Evolutionary conservation across 306 rosid species (phyloP), one percentile per base, ranked within the genome.

Genomic region (Dalbergia oliveri): DNA sequence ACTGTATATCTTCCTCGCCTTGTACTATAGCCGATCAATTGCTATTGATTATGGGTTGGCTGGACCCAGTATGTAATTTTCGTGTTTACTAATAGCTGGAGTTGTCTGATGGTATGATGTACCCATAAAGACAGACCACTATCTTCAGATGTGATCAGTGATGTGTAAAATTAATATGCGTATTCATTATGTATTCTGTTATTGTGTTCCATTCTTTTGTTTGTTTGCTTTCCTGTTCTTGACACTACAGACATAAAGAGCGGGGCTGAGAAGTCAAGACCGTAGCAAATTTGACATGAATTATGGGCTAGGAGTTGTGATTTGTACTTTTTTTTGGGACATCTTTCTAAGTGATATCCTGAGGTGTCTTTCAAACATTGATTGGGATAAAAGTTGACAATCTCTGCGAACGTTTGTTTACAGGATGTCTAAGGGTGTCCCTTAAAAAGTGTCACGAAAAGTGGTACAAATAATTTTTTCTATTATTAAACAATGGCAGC

Each of bases 41-140:
- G 79, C 19, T 41, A 67, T 76, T 75, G 79, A 61, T 73, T 41
- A 6, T 13, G 57, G 72, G 73, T 23, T 82, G 65, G 51, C 67
- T 61, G 19, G 50, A 66, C 50, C 65, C 31, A 0, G 58, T 37
- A 37, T 65, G 14, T 66, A 57, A 68, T 67, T 49, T 64, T 57
- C 16, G 58, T 72, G 39, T 72, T 12, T 74, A 6, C 4, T 58
- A 60, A 41, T 59, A 4, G 35, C n/a, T 77, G 49, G 49, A 35
- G 37, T 79, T 79, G 54, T 85, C 39, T 67, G 51, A 75, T 66
- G 54, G 7, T 34, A 63, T 65, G 64, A 16, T 81, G 81, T 81
- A 72, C 1, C 31, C 31, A 26, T 26, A 26, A 50, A 18, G 21
- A 61, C 56, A n/a, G 37, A 75, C 71, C 58, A 37, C 33, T 21